A percentile compares a stretch with the other conserved stretches of the same genome.
phyloP scores from a whole-genome alignment of 2,329 filamentous ascomycete genomes.

The Bipolaris zeicola region DNA sequence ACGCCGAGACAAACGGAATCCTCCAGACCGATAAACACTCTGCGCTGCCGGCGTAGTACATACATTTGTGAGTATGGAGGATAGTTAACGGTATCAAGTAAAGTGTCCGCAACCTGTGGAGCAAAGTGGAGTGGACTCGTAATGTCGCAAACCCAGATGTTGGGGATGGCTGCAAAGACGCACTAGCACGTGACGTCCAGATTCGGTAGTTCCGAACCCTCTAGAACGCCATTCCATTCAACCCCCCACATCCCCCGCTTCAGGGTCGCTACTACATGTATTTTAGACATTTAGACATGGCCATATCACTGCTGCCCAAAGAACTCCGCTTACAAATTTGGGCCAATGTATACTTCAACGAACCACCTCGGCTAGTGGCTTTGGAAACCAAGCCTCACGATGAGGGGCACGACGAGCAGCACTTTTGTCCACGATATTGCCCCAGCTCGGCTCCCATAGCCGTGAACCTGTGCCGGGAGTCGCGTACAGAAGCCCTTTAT shows the following conservation, averaged over 20 bases:
- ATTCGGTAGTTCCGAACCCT: slow-evolving; percentile 4
- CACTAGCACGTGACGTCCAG: slow-evolving; percentile 8
- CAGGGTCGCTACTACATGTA: background rate
- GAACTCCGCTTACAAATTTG: slow-evolving; percentile 33
- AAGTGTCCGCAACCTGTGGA: slow-evolving; percentile 13
- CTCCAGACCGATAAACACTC: background rate
- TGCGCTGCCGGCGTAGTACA: too few species aligned
- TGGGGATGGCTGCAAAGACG: slow-evolving; percentile 1
- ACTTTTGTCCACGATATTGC: slow-evolving; percentile 30
- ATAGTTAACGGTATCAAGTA: slow-evolving; percentile 12
- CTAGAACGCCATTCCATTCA: background rate
- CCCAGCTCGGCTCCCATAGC: slow-evolving; percentile 23
- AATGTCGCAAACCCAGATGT: slow-evolving; percentile 7
- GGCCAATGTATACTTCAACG: slow-evolving; percentile 23
- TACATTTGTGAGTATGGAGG: background rate
- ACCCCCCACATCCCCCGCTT: background rate
- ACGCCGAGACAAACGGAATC: slow-evolving; percentile 1
- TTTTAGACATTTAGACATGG: slow-evolving; percentile 22
- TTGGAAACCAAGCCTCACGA: slow-evolving; percentile 23
- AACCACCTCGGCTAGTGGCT: slow-evolving; percentile 27
- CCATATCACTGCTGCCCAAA: slow-evolving; percentile 27
- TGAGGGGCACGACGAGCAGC: slow-evolving; percentile 22
- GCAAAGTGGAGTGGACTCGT: slow-evolving; percentile 15
- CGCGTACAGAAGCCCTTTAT: slow-evolving; percentile 25
- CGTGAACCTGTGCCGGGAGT: slow-evolving; percentile 27